Percentiles rank a stretch among this genome's conserved stretches.
Conservation (phyloP, 208 protist genomes). For the Leishmania arabica region DNA sequence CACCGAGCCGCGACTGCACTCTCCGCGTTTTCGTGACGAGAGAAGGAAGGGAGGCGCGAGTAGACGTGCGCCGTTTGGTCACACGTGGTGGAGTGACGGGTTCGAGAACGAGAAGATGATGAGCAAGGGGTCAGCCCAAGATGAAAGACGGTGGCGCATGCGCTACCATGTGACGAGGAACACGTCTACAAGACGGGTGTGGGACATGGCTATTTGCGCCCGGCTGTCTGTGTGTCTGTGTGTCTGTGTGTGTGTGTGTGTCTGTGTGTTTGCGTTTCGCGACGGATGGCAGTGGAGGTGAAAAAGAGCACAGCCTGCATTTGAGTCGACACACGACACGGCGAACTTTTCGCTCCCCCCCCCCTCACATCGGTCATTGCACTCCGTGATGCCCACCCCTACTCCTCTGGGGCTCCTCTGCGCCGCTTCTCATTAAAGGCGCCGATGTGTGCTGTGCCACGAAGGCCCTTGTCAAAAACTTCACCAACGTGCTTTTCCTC, state of each 20-base stretch:
- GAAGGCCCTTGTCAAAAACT: neutral
- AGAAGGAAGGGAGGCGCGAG: neutral
- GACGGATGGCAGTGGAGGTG: neutral
- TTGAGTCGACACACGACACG: neutral
- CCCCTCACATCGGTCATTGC: neutral
- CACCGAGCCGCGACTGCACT: neutral
- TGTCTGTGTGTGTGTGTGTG: neutral
- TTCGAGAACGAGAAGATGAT: neutral
- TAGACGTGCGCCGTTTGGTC: too few species aligned
- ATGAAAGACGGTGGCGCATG: neutral
- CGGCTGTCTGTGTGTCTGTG: neutral
- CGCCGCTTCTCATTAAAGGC: neutral
- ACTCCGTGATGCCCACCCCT: neutral
- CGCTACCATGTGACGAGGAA: neutral
- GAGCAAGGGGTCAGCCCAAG: neutral
- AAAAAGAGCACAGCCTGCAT: neutral
- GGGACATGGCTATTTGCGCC: neutral
- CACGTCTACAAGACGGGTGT: neutral
- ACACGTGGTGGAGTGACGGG: neutral
- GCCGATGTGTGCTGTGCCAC: neutral
- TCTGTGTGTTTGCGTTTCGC: neutral
- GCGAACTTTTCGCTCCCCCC: neutral
- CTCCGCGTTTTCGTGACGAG: neutral
- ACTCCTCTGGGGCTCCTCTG: neutral
- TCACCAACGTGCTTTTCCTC: neutral